A percentile compares a stretch with the other conserved stretches of the same genome.
phyloP scores from a whole-genome alignment of 2,329 filamentous ascomycete species.

The Elsinoe necatrix region DNA sequence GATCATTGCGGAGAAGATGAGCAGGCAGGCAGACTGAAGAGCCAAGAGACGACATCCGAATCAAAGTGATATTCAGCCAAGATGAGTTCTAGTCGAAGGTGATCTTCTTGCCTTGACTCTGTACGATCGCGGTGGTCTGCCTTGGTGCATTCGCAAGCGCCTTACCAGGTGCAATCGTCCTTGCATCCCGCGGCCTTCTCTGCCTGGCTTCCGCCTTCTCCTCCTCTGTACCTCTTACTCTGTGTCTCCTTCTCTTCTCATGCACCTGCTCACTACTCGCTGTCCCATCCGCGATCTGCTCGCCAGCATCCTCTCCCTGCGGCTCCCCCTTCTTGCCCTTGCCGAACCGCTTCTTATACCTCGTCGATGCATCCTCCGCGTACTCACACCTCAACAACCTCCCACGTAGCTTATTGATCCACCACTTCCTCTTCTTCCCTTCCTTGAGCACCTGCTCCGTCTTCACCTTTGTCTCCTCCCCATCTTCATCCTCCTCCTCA shows the following conservation, averaged over 20 bases:
- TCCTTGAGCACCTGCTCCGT: constrained; percentile 27
- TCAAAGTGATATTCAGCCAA: background rate
- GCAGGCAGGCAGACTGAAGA: constrained; percentile 3
- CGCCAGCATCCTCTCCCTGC: constrained; percentile 17
- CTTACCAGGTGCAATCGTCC: constrained; percentile 37
- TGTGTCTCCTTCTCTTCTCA: constrained; percentile 19
- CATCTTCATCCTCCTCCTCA: constrained; percentile 27
- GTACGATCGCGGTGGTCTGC: constrained; percentile 71
- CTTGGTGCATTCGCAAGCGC: constrained; percentile 45
- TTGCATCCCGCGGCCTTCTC: constrained; percentile 36
- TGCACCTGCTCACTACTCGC: constrained; percentile 20
- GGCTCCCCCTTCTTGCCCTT: constrained; percentile 43
- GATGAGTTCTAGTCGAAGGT: constrained; percentile 53
- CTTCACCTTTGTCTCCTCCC: constrained; percentile 27
- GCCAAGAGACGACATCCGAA: background rate
- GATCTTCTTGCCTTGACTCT: constrained; percentile 69
- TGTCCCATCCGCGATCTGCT: constrained; percentile 22
- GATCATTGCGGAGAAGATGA: background rate
- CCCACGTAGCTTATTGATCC: constrained; percentile 76
- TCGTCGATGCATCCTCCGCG: constrained; percentile 77
- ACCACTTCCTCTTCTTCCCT: constrained; percentile 54
- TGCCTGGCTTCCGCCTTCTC: constrained; percentile 26
- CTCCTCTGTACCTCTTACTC: constrained; percentile 26
- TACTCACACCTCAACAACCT: constrained; percentile 81
- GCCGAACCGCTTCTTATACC: constrained; percentile 91